A percentile compares a stretch with the other conserved stretches of the same genome.
phyloP scores from a whole-genome alignment of 192 early-diverging fungal species.

The Backusella luteola region DNA sequence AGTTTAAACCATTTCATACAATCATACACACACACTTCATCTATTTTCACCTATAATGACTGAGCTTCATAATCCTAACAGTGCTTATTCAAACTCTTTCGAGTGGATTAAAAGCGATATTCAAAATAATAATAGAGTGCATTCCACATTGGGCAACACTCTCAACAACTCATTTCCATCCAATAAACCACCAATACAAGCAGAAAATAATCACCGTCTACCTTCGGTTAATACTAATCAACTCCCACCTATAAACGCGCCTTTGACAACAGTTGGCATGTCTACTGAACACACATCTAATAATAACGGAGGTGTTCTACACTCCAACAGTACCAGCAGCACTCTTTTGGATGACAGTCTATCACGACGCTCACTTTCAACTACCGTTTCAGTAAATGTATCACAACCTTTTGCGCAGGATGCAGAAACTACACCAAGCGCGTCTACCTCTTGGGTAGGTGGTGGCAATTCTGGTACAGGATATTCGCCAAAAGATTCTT shows the following conservation, averaged over 20 bases:
- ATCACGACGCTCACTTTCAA: constrained; percentile 9
- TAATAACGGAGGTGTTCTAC: not conserved
- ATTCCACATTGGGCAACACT: not conserved
- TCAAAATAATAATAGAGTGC: constrained; percentile 2
- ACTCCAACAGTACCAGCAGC: not conserved
- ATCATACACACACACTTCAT: constrained; percentile 4
- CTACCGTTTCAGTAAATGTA: not conserved
- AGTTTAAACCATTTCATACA: constrained; percentile 9
- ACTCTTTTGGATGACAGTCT: constrained; percentile 5
- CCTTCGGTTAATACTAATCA: constrained; percentile 6
- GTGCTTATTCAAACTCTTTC: constrained; percentile 4
- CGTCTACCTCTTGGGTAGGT: not conserved
- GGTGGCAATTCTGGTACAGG: not conserved
- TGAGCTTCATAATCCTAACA: constrained; percentile 7
- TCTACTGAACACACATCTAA: not conserved
- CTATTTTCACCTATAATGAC: constrained; percentile 10
- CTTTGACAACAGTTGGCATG: constrained; percentile 3
- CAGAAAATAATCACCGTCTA: not conserved
- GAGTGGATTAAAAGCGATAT: not conserved
- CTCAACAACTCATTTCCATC: not conserved
- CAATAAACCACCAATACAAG: not conserved
- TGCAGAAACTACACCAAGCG: not conserved
- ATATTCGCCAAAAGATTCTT: constrained; percentile 9
- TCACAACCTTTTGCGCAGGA: not conserved
- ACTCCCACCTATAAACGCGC: constrained; percentile 16